Evolutionary conservation across 345 rosid species (phyloP).

Genomic region (Moricandia arvensis): DNA sequence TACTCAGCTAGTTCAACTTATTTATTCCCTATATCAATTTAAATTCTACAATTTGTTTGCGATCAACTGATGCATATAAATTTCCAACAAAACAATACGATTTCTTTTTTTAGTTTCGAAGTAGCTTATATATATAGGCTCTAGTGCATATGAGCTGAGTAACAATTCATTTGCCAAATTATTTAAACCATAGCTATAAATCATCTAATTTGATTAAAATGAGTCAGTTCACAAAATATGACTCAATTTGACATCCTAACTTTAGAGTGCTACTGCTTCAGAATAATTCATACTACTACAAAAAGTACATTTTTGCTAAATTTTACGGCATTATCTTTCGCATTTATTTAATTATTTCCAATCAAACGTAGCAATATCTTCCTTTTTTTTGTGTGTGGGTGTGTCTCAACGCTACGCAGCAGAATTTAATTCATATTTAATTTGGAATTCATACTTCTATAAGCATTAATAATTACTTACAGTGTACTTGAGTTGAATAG

Average conservation of each 20-base stretch:
- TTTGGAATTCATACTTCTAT: not conserved
- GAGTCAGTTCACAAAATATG: not conserved
- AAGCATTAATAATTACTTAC: not conserved
- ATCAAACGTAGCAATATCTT: not conserved
- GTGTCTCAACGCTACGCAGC: conserved; percentile 1
- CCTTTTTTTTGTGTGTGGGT: not conserved
- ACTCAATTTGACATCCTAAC: not conserved
- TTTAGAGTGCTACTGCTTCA: not conserved
- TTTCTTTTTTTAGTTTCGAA: too few relatives aligned
- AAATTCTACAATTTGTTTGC: too few relatives aligned
- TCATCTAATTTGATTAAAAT: not conserved
- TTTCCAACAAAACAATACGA: too few relatives aligned
- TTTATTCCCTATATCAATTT: too few relatives aligned
- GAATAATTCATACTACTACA: not conserved
- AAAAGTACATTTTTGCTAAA: not conserved
- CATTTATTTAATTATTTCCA: conserved; percentile 2
- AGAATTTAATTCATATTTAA: not conserved
- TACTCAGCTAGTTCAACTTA: not conserved
- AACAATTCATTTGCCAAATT: not conserved
- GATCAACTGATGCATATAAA: too few relatives aligned
- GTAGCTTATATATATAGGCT: not conserved
- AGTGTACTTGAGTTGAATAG: not conserved
- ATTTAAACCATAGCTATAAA: not conserved
- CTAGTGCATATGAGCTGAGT: not conserved
- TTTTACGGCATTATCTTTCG: not conserved